phyloP scores from a whole-genome alignment of 2,329 filamentous ascomycete genomes.

The Colletotrichum euphorbiae region DNA sequence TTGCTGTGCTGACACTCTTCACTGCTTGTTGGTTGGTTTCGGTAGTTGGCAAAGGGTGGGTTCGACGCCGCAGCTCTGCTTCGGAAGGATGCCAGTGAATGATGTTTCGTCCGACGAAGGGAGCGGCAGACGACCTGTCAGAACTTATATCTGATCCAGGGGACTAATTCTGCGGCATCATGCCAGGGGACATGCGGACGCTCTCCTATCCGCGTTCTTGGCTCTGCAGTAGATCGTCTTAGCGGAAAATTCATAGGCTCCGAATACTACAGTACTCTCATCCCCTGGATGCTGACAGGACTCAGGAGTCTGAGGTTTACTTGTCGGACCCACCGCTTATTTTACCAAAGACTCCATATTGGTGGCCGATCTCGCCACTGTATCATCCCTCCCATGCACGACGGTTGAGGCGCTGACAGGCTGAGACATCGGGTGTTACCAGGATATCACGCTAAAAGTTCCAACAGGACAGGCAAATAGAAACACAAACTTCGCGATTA shows the following conservation, averaged over 20 bases:
- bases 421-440: no score
- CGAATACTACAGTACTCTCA: background rate
- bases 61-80: background rate
- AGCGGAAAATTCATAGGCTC: constrained; percentile 6
- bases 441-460: no score
- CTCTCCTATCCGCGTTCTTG: background rate
- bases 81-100: no score
- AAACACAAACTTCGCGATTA: no score
- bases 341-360: background rate
- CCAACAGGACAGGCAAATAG: no score
- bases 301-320: background rate
- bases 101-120: background rate
- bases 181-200: background rate
- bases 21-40: background rate
- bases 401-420: no score
- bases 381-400: background rate
- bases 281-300: no score
- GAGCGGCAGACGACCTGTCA: background rate
- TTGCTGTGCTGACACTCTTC: background rate
- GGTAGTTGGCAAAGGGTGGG: background rate
- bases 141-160: background rate
- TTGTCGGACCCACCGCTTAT: constrained; percentile 6
- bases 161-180: background rate
- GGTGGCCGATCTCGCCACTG: background rate
- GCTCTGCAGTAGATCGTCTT: background rate